A percentile compares a stretch with the other conserved stretches of the same genome.
Conservation (phyloP, 352 stramenopile species). For the Phytophthora crassamura region DNA sequence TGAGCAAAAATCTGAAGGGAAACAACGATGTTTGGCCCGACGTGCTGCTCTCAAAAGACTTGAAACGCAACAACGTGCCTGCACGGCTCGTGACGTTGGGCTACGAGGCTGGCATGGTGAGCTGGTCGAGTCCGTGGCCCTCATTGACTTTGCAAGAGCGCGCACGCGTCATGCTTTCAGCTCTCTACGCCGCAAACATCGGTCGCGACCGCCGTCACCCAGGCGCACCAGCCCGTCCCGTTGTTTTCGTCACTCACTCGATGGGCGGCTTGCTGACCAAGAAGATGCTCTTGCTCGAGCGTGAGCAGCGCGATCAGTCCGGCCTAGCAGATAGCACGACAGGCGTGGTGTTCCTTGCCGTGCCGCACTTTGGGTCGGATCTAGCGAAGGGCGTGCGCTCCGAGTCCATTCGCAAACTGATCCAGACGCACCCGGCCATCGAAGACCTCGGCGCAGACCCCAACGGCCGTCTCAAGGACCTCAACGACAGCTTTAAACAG, state of each 20-base stretch:
- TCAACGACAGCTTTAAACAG: constrained; percentile 75
- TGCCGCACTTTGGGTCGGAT: constrained; percentile 87
- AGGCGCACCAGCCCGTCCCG: constrained; percentile 35
- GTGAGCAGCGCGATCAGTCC: constrained; percentile 34
- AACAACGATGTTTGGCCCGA: constrained; percentile 82
- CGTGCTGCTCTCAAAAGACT: constrained; percentile 63
- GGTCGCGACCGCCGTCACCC: constrained; percentile 35
- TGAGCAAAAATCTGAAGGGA: constrained; percentile 60
- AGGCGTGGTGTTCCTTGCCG: constrained; percentile 81
- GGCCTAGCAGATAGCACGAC: constrained; percentile 50
- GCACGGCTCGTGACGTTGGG: constrained; percentile 77
- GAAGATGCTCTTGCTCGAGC: constrained; percentile 76
- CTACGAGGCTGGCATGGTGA: constrained; percentile 86
- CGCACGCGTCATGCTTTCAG: constrained; percentile 71
- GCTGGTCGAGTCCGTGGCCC: constrained; percentile 88
- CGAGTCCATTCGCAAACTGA: constrained; percentile 68
- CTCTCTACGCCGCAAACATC: constrained; percentile 74
- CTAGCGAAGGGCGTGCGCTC: constrained; percentile 70
- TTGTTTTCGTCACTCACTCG: constrained; percentile 89
- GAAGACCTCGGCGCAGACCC: constrained; percentile 65
- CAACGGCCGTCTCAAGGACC: constrained; percentile 60
- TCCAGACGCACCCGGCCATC: constrained; percentile 81
- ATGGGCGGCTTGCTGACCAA: constrained; percentile 90
- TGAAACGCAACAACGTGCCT: constrained; percentile 48
- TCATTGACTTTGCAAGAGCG: constrained; percentile 81